Evolutionary conservation across 73 alveolate genomes (phyloP), one percentile per base, ranked within the genome.

Genomic region (Paramecium octaurelia): DNA sequence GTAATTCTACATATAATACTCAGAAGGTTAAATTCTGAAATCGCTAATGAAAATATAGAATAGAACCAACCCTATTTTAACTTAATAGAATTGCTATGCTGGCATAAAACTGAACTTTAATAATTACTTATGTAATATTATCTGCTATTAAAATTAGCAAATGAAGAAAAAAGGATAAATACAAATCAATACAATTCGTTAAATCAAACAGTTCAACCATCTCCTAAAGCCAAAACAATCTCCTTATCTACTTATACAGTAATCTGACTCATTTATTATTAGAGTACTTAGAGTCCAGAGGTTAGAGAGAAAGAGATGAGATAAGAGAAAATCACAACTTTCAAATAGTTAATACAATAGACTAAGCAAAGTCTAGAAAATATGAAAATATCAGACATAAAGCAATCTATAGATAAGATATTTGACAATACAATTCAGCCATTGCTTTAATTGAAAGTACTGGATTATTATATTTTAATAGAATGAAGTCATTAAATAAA

Each of bases 201-300:
- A 44, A 80, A 46, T 46, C 18, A 40, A 48, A 80, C 91, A 20
- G 75, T 44, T 7, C 10, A 80, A 38, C 76, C 91, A 40, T 80
- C 91, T 4, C 91, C 91, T 8, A 44, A 80, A 46, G 57, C 75
- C 2, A 80, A 80, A 80, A 46, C 91, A 1, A 48, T 46, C 18
- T 80, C 91, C 9, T 35, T 80, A 64, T 80, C 91, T 12, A 80
- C 91, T 11, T 80, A 80, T 43, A 80, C 91, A 24, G 91, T 80
- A 80, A 80, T 20, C 0, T 80, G 7, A 31, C 6, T n/a, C 2
- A 42, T 10, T 40, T 43, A 42, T 44, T 18, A 54, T 8, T 80
- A 80, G 91, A 80, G 91, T 44, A 80, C 43, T 27, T 44, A 80
- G 46, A 80, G 91, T 23, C 73, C 70, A 12, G 91, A 80, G 21